These are phyloP conservation scores for Sugiyamaella lignohabitans DNA, from an alignment of 805 yeast genomes.

Conservation along the genomic window DNA sequence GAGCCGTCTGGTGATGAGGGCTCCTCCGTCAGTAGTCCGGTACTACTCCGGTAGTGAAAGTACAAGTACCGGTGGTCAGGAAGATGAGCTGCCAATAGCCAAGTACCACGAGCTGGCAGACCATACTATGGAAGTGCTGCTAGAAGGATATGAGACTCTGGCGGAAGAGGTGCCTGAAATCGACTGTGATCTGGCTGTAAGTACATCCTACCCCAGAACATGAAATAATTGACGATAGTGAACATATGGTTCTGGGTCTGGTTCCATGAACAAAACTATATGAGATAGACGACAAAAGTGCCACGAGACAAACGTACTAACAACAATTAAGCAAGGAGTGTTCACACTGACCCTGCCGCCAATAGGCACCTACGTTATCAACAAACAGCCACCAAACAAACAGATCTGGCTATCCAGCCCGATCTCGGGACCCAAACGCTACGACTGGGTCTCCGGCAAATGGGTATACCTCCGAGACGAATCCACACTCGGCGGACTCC, in stretches of 20 bases:
- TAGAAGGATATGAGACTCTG: conserved; percentile 60
- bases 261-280: too few relatives aligned
- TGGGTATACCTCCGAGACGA: conserved; percentile 81
- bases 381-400: conserved; percentile 95
- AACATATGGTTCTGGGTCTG: too few relatives aligned
- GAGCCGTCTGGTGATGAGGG: too few relatives aligned
- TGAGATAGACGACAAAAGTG: too few relatives aligned
- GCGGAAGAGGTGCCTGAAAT: conserved; percentile 56
- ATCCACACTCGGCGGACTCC: conserved; percentile 40
- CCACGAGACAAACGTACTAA: too few relatives aligned
- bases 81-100: conserved; percentile 2
- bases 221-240: conserved; percentile 16
- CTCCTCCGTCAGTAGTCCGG: too few relatives aligned
- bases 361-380: conserved; percentile 81
- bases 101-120: conserved; percentile 64
- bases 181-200: conserved; percentile 63
- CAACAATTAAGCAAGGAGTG: conserved; percentile 58
- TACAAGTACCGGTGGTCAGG: too few relatives aligned
- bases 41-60: too few relatives aligned
- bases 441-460: conserved; percentile 62
- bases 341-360: conserved; percentile 64
- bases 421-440: conserved; percentile 80
- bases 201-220: conserved; percentile 21
- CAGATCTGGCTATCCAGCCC: conserved; percentile 97
- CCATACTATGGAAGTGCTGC: conserved; percentile 58